These are phyloP conservation scores for Daucus carota DNA, from an alignment of 129 eudicot genomes.

Conservation along the genomic window DNA sequence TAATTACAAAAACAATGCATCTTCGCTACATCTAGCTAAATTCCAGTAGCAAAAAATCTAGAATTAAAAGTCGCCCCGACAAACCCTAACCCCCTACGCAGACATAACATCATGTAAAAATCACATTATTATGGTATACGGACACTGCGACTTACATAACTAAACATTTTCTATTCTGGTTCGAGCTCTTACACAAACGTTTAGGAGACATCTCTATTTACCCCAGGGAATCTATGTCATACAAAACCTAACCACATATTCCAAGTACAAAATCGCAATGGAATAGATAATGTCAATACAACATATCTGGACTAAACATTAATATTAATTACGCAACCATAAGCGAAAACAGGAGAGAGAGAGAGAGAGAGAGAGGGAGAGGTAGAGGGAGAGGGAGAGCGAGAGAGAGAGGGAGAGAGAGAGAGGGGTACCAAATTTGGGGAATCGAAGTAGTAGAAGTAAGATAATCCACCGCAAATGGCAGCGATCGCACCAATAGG, in stretches of 20 bases:
- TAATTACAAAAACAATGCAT: background rate
- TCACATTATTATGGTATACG: background rate
- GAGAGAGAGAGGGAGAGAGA: background rate
- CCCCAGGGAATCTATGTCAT: too few species aligned
- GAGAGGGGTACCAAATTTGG: conserved; percentile 51
- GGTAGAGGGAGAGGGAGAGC: background rate
- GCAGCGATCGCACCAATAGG: conserved; percentile 86
- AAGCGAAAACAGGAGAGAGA: too few species aligned
- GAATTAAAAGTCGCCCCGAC: background rate
- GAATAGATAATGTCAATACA: too few species aligned
- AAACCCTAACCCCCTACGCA: background rate
- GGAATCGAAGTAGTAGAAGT: conserved; percentile 46
- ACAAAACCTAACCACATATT: background rate
- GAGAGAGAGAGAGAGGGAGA: background rate
- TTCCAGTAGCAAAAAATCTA: background rate
- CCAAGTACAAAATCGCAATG: too few species aligned
- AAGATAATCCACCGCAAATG: conserved; percentile 73
- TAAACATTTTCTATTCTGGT: background rate
- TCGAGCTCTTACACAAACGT: background rate
- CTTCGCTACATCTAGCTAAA: background rate
- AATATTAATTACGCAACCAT: background rate
- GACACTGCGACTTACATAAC: background rate
- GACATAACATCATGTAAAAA: background rate
- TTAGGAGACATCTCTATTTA: too few species aligned
- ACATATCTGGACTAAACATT: too few species aligned